Percentiles rank a stretch among this genome's conserved stretches.
These are phyloP conservation scores for Penicillium hesseltinei DNA, from an alignment of 2,329 filamentous ascomycete genomes.

Conservation along the genomic window DNA sequence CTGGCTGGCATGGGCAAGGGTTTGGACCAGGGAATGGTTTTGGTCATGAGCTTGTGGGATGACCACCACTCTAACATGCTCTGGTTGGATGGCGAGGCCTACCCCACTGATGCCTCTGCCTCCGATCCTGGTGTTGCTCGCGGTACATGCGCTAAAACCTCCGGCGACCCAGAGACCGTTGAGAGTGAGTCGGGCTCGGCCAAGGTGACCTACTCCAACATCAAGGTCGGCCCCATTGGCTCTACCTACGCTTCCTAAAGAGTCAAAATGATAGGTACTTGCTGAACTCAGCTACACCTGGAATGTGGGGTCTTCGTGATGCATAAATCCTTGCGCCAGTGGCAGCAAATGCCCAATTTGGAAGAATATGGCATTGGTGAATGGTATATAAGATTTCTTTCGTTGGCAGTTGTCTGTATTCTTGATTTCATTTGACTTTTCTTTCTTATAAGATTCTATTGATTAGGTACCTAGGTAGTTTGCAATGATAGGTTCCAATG, in stretches of 20 bases:
- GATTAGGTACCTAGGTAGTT: no score
- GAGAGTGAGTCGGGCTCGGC: slow-evolving; percentile 49
- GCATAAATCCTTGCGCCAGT: background rate
- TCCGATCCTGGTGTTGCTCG: slow-evolving; percentile 52
- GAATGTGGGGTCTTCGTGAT: background rate
- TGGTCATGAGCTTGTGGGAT: slow-evolving; percentile 62
- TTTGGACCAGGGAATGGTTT: slow-evolving; percentile 59
- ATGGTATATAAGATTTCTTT: background rate
- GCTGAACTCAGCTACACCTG: background rate
- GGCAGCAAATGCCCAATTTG: background rate
- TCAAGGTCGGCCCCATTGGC: slow-evolving; percentile 58
- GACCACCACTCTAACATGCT: slow-evolving; percentile 69
- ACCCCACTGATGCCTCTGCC: slow-evolving; percentile 50
- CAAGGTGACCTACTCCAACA: slow-evolving; percentile 59
- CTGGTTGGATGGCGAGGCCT: slow-evolving; percentile 66
- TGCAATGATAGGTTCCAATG: no score
- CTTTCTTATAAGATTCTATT: background rate
- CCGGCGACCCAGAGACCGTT: slow-evolving; percentile 53
- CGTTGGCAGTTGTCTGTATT: background rate
- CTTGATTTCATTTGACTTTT: background rate
- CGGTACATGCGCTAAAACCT: slow-evolving; percentile 54
- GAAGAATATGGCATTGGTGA: background rate
- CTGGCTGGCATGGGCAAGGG: slow-evolving; percentile 55
- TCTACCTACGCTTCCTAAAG: slow-evolving; percentile 47
- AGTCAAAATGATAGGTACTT: background rate